A percentile compares a stretch with the other conserved stretches of the same genome.
phyloP scores from a whole-genome alignment of 352 stramenopile species.

The Phytophthora kernoviae region DNA sequence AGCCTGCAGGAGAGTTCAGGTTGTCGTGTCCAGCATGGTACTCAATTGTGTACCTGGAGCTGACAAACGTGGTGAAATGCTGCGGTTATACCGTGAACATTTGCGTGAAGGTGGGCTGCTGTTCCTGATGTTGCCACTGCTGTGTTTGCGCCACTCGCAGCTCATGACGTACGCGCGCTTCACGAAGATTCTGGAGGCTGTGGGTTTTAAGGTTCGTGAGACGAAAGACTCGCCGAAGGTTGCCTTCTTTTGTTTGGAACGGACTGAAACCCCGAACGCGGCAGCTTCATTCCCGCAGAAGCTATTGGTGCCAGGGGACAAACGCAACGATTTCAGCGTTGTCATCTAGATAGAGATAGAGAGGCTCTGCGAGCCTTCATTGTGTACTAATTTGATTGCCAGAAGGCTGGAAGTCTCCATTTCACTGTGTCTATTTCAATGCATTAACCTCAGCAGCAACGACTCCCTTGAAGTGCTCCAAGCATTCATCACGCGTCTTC shows the following conservation, averaged over 20 bases:
- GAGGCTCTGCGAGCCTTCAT: constrained; percentile 7
- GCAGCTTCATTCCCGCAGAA: constrained; percentile 50
- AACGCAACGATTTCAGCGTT: constrained; percentile 76
- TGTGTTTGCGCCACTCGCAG: constrained; percentile 77
- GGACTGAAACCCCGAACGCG: constrained; percentile 35
- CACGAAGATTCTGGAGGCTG: constrained; percentile 63
- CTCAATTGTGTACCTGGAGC: constrained; percentile 96
- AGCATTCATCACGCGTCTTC: constrained; percentile 59
- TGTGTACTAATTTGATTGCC: constrained; percentile 32
- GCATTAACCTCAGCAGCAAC: constrained; percentile 16
- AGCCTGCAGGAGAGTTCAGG: constrained; percentile 79
- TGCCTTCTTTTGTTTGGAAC: constrained; percentile 82
- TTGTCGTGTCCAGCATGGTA: constrained; percentile 95
- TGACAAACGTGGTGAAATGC: constrained; percentile 77
- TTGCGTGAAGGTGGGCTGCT: constrained; percentile 55
- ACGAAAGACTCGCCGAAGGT: constrained; percentile 84
- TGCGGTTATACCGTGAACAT: constrained; percentile 66
- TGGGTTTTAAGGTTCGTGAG: constrained; percentile 70
- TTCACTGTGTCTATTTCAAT: constrained; percentile 10
- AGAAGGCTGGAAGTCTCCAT: constrained; percentile 1
- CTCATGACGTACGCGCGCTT: constrained; percentile 81
- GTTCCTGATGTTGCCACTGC: constrained; percentile 80
- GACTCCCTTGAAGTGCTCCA: constrained; percentile 43
- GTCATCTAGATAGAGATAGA: constrained; percentile 49
- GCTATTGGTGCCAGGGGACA: constrained; percentile 46